Evolutionary conservation across 1,284 basidiomycete species (phyloP), one percentile per base, ranked within the genome.

Genomic region (Leccinum pachyderme): DNA sequence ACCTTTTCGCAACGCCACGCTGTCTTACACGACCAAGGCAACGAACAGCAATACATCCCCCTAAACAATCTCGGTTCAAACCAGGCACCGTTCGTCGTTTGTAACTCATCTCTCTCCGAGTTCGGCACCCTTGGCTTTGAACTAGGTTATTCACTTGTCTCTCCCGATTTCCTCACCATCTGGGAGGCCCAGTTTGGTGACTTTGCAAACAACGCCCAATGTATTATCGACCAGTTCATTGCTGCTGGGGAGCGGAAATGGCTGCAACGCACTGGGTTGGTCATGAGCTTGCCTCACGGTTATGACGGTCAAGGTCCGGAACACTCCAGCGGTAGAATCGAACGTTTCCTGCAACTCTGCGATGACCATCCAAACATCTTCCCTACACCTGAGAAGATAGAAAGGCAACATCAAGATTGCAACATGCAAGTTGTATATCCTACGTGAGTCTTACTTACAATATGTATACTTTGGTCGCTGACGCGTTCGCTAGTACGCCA

Each of bases 131-230:
- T 99, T 59, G 97, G 97, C 44, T 99, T 99, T 75, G 97, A 99
- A 75, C 86, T 99, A 24, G 97, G 97, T 9, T 99, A 98, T 77
- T 99, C 97, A 28, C 87, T 99, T 58, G 96, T 99, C 56, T 96
- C 94, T 39, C 97, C 97, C 28, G 87, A 95, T 70, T 82, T 88
- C 50, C 80, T 99, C 61, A 95, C 95, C 24, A 90, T 99, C 69
- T 99, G 97, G 97, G 97, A 99, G 75, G 97, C 93, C 25, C 95
- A 98, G 73, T 98, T 99, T 67, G 96, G 96, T 73, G 97, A 99
- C 75, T 99, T 98, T 72, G 93, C 89, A 47, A 97, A 97, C 77
- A 95, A 91, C 61, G 96, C 96, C 4, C 96, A 98, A 75, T 91
- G 89, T 73, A 98, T 99, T 74, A 98, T 99, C 65, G 97, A 99